Base-by-base conservation (phyloP, 371 early-diverging fungal genomes). In the Apophysomyces ossiformis region DNA sequence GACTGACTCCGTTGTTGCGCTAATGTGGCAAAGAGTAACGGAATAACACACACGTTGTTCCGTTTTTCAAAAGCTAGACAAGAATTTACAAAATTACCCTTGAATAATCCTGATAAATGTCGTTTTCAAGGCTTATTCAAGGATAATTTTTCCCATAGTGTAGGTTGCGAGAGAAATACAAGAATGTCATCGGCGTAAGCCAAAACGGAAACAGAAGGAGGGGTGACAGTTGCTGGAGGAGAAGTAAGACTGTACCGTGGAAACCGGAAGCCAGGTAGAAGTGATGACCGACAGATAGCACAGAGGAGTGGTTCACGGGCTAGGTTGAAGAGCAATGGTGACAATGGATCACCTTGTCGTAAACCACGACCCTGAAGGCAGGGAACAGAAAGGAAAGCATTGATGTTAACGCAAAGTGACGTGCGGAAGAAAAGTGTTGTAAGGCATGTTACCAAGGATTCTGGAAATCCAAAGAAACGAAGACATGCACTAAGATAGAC, bases 311-410 rank as follows among this genome's bases (percentile, higher is more conserved):
- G 18, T 44, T 47, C 74, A 11, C 73, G 59, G 21, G 67, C 72
- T 0, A 78, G 38, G 38, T 75, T 78, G 60, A 78, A 78, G 0
- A 78, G 60, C 0, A 69, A 36, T 0, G 74, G 75, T 0, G 70
- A 69, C 12, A 78, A 45, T 0, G 63, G 60, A 47, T 65, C 50
- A 11, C 60, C 60, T 32, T 65, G 60, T 9, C 65, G 5, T 12
- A 65, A 37, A 3, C 60, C 65, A 5, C 65, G 60, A 5, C 60
- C 36, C 36, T 65, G 65, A 5, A 7, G 43, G 41, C 43, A 64
- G 9, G 65, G 58, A 5, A 58, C 37, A 6, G 9, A 43, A 4
- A 58, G 11, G 38, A 7, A 39, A 32, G 58, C 65, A 57, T 64
- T 64, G 65, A 57, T 57, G 32, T 26, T 2, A 1, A 26, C 3